Evolutionary conservation across 1,284 basidiomycete genomes (phyloP).

Genomic region (Anthracocystis walkeri): DNA sequence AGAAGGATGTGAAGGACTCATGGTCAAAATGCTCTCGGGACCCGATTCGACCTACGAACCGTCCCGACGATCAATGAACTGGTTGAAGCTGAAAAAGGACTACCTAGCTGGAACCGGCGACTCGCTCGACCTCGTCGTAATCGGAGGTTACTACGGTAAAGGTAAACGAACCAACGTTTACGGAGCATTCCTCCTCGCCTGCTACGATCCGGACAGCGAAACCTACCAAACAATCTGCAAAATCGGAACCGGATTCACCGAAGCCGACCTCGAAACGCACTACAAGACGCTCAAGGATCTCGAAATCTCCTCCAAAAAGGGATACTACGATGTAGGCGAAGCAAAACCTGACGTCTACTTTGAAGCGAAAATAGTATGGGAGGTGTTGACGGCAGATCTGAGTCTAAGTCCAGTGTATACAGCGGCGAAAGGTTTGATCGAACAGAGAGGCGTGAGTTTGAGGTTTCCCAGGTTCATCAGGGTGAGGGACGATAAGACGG

Average conservation of each 20-base stretch:
- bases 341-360: conserved; percentile 68
- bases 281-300: conserved; percentile 82
- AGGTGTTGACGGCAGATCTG: conserved; percentile 95
- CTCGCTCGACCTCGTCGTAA: conserved; percentile 94
- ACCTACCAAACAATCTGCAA: conserved; percentile 77
- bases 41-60: conserved; percentile 94
- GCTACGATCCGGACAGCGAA: conserved; percentile 66
- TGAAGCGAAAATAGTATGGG: conserved; percentile 81
- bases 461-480: conserved; percentile 95
- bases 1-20: conserved; percentile 94
- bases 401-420: conserved; percentile 96
- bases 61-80: conserved; percentile 92
- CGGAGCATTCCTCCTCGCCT: conserved; percentile 66
- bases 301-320: conserved; percentile 76
- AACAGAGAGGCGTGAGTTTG: conserved; percentile 79
- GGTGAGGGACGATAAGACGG: conserved; percentile 90
- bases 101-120: conserved; percentile 91
- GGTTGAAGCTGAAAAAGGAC: conserved; percentile 80
- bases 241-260: conserved; percentile 97
- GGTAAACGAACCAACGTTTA: conserved; percentile 84
- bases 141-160: conserved; percentile 96
- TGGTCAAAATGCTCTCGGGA: conserved; percentile 98
- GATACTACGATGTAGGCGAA: conserved; percentile 75
- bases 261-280: conserved; percentile 82
- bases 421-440: conserved; percentile 83